Base-by-base conservation (phyloP, 2,329 filamentous ascomycete species). In the Fusarium graminum region DNA sequence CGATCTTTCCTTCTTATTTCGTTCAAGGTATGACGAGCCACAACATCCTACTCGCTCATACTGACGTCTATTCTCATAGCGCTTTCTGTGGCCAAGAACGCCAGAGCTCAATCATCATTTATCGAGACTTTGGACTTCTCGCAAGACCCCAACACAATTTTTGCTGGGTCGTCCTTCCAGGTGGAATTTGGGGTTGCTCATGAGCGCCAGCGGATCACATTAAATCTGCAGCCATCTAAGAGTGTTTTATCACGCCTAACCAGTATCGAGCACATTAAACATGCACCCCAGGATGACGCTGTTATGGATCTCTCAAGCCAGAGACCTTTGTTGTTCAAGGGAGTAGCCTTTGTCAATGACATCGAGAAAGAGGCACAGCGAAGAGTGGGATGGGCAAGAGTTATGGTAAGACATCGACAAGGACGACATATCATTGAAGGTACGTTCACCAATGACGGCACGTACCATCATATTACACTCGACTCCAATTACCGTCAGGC, bases 401-500 rank as follows among this genome's bases (percentile, higher is more conserved):
- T 71, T 13, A 57, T 71, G 34, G 6, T 70, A 6, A 53, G 67
- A 16, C 14, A 46, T 19, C 41, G 50, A 8, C 34, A 50, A 12
- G 44, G 59, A 0, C 32, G 30, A 16, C 40, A 58, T 10, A 19
- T 67, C 0, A 51, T 71, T 4, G 69, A 71, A 2, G 69, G 69
- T 2, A 67, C 67, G 0, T 71, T 70, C 12, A 71, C 47, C 14
- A 52, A 70, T 19, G 47, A 57, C 3, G 47, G 56, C n/a, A 41
- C 56, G 1, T 49, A 59, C 8, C 60, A 64, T 3, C 67, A 71
- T 14, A 60, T 71, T 7, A 57, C 68, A 1, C 25, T 66, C 1
- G 67, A 63, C 10, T 70, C 69, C 1, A 64, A 58, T 25, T 51
- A 63, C 14, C 42, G 58, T n/a, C 49, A 38, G n/a, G 32, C 32